phyloP scores from a whole-genome alignment of 805 yeast species.

The Phaffomyces antillensis region DNA sequence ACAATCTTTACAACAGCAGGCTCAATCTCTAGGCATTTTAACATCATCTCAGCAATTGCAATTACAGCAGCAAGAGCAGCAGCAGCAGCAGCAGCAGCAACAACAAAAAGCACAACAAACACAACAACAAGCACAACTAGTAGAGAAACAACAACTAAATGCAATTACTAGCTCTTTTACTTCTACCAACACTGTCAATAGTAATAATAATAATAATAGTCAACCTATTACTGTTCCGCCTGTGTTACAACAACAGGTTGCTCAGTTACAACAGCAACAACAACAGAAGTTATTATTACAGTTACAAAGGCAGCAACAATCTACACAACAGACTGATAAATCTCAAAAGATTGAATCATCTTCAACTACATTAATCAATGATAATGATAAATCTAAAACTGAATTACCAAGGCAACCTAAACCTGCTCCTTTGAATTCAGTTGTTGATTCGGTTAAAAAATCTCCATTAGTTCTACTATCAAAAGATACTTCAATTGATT shows the following conservation, averaged over 20 bases:
- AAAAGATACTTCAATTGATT: slow-evolving; percentile 21
- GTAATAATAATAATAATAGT: slow-evolving; percentile 2
- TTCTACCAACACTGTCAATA: not conserved
- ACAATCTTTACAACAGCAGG: slow-evolving; percentile 17
- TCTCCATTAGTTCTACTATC: slow-evolving; percentile 18
- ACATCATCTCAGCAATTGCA: not conserved
- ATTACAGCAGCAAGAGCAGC: no score
- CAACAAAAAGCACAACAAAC: no score
- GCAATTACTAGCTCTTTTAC: no score
- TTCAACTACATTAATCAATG: no score
- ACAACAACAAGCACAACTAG: no score
- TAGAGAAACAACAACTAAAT: no score
- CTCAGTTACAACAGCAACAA: slow-evolving; percentile 19
- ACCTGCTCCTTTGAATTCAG: slow-evolving; percentile 3
- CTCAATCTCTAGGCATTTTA: slow-evolving; percentile 2
- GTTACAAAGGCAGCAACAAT: slow-evolving; percentile 8
- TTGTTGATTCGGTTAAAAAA: slow-evolving; percentile 8
- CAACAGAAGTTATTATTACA: slow-evolving; percentile 16
- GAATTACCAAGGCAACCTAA: slow-evolving; percentile 11
- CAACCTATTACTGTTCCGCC: slow-evolving; percentile 9
- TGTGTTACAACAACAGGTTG: slow-evolving; percentile 15
- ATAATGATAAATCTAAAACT: no score
- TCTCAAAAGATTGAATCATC: not conserved
- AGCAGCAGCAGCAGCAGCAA: no score
- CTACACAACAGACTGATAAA: not conserved